Evolutionary conservation across 139 green algal species (phyloP), one percentile per base, ranked within the genome.

Genomic region (Desmodesmus armatus): DNA sequence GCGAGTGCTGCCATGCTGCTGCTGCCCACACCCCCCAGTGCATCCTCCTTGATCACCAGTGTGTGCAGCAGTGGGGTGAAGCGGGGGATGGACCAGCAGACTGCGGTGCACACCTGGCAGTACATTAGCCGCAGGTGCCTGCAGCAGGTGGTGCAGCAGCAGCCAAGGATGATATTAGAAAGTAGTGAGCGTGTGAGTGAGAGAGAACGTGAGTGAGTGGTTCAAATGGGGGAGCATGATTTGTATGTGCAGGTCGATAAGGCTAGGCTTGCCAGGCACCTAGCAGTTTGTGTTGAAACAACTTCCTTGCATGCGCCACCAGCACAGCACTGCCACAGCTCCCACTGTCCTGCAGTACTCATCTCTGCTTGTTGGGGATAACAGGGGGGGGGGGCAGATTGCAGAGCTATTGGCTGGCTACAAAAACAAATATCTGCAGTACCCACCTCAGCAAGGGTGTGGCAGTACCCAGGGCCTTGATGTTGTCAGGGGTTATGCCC

Each of bases 31-130:
- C 78, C 78, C 1, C 41, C 78, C 23, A 51, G 39, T 4, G 78
- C 62, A 0, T 41, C 39, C 41, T 84, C 78, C 31, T 49, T 84
- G 15, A 84, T 29, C 25, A 84, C 49, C 62, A 84, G 60, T 41
- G 19, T 84, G 62, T 5, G 13, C 3, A 84, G 78, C n/a, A 25
- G 5, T 9, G 78, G 78, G 41, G 2, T 21, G 39, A 63, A 41
- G 1, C 43, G 31, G 6, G 78, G 7, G 13, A 84, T 13, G 27
- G 43, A 19, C 78, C 78, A 84, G 17, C 65, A 25, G 15, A 11
- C 5, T 21, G 21, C 43, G 29, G 7, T 47, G 78, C 62, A 33
- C 5, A 76, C 19, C 21, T 65, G 25, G 41, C 78, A 84, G 21
- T 77, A 63, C 41, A 67, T 1, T 5, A 80, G 25, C 4, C 21